phyloP scores from a whole-genome alignment of 495 filamentous ascomycete species.

The Sordaria brevicollis region DNA sequence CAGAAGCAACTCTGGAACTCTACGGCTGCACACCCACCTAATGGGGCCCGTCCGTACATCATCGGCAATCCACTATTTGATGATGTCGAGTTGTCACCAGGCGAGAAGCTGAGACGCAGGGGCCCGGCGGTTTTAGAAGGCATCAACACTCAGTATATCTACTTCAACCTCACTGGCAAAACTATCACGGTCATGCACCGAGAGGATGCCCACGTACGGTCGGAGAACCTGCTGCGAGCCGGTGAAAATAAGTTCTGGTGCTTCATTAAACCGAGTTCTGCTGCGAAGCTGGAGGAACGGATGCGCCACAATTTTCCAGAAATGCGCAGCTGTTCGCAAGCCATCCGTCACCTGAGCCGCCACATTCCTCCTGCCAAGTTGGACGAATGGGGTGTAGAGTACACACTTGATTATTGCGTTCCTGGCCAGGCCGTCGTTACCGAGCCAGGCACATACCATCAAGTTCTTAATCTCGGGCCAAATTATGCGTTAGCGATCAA shows the following conservation, averaged over 20 bases:
- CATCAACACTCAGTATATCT: slow-evolving; percentile 26
- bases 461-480: slow-evolving; percentile 24
- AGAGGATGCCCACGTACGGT: slow-evolving; percentile 25
- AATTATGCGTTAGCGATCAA: slow-evolving; percentile 27
- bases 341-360: slow-evolving; percentile 23
- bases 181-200: slow-evolving; percentile 26
- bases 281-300: slow-evolving; percentile 14
- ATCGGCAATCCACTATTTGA: slow-evolving; percentile 25
- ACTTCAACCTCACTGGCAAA: slow-evolving; percentile 23
- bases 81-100: slow-evolving; percentile 21
- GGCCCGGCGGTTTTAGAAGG: slow-evolving; percentile 17
- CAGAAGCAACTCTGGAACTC: slow-evolving; percentile 22
- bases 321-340: slow-evolving; percentile 23
- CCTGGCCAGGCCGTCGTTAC: slow-evolving; percentile 24
- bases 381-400: slow-evolving; percentile 24
- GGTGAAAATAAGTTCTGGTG: slow-evolving; percentile 27
- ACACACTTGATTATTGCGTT: slow-evolving; percentile 23
- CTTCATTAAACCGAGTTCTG: slow-evolving; percentile 20
- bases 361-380: slow-evolving; percentile 19
- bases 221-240: slow-evolving; percentile 22
- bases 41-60: slow-evolving; percentile 18
- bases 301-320: slow-evolving; percentile 14
- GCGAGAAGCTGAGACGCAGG: slow-evolving; percentile 20
- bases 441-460: slow-evolving; percentile 24
- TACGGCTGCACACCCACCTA: slow-evolving; percentile 16